phyloP scores from a whole-genome alignment of 192 early-diverging fungal genomes.

The Paraglomus brasilianum region DNA sequence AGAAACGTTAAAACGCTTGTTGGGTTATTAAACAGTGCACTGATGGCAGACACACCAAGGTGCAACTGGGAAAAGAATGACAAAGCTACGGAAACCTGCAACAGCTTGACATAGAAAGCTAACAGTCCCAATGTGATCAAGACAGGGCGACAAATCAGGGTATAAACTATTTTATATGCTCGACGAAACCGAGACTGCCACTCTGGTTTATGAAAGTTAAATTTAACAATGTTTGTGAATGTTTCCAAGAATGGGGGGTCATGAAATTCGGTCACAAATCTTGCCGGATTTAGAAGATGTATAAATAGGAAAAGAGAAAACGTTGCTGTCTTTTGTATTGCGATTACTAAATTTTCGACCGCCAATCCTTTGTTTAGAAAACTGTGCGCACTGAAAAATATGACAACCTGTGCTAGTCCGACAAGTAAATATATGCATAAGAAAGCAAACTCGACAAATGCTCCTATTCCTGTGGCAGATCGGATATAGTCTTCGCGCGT shows the following conservation, averaged over 20 bases:
- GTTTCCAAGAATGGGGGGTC: constrained; percentile 8
- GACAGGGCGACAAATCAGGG: not conserved
- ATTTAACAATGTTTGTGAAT: constrained; percentile 9
- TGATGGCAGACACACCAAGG: not conserved
- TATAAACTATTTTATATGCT: constrained; percentile 3
- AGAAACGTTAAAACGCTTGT: not conserved
- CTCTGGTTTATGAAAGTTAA: not conserved
- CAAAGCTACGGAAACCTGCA: not conserved
- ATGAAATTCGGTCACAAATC: constrained; percentile 16
- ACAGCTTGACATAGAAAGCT: constrained; percentile 4
- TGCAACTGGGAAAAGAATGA: not conserved
- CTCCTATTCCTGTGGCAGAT: constrained; percentile 12
- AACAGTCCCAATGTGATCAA: constrained; percentile 2
- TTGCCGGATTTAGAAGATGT: constrained; percentile 9
- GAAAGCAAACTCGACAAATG: constrained; percentile 3
- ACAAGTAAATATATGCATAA: not conserved
- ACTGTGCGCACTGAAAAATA: not conserved
- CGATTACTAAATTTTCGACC: not conserved
- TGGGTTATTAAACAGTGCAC: not conserved
- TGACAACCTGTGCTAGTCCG: no score
- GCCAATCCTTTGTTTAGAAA: not conserved
- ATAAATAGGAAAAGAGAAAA: constrained; percentile 22
- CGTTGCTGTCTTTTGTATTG: not conserved
- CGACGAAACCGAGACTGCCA: not conserved
- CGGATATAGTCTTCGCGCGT: not conserved